Percentiles rank a stretch among this genome's conserved stretches.
Evolutionary conservation across 2,329 filamentous ascomycete genomes (phyloP).

Genomic region (Fusarium luffae): DNA sequence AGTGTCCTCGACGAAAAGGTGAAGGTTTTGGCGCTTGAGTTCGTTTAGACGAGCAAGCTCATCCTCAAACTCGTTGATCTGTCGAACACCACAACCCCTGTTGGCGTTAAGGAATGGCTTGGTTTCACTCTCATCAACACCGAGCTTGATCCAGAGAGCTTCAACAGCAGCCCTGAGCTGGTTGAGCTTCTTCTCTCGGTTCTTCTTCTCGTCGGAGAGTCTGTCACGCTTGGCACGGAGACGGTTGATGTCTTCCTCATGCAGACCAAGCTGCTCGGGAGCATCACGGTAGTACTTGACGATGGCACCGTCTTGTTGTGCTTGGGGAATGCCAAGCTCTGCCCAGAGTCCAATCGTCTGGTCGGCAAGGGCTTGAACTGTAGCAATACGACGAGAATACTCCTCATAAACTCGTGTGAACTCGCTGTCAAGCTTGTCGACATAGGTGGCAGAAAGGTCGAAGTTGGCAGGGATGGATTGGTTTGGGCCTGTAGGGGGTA

Average conservation of each 20-base stretch:
- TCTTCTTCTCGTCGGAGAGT: slow-evolving; percentile 87
- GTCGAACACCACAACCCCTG: slow-evolving; percentile 88
- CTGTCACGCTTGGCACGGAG: slow-evolving; percentile 82
- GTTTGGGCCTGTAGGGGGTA: slow-evolving; percentile 84
- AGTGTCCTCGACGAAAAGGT: slow-evolving; percentile 95
- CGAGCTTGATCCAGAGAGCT: slow-evolving; percentile 87
- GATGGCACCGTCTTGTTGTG: slow-evolving; percentile 87
- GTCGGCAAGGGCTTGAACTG: slow-evolving; percentile 79
- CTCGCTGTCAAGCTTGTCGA: slow-evolving; percentile 86
- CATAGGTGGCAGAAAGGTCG: slow-evolving; percentile 91
- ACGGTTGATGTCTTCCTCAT: slow-evolving; percentile 83
- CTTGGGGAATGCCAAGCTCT: slow-evolving; percentile 92
- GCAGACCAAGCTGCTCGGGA: slow-evolving; percentile 92
- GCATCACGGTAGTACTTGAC: slow-evolving; percentile 90
- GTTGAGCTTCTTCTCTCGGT: slow-evolving; percentile 78
- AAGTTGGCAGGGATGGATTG: slow-evolving; percentile 84
- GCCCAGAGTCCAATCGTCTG: slow-evolving; percentile 96
- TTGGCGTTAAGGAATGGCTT: slow-evolving; percentile 88
- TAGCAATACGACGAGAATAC: slow-evolving; percentile 83
- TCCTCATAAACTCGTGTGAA: slow-evolving; percentile 97
- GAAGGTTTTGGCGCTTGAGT: slow-evolving; percentile 93
- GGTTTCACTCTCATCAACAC: slow-evolving; percentile 82
- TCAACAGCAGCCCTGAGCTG: slow-evolving; percentile 85
- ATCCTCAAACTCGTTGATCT: slow-evolving; percentile 96
- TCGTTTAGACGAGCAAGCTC: slow-evolving; percentile 89